Conservation (phyloP, 768 basidiomycete species). For the Megacollybia marginata region DNA sequence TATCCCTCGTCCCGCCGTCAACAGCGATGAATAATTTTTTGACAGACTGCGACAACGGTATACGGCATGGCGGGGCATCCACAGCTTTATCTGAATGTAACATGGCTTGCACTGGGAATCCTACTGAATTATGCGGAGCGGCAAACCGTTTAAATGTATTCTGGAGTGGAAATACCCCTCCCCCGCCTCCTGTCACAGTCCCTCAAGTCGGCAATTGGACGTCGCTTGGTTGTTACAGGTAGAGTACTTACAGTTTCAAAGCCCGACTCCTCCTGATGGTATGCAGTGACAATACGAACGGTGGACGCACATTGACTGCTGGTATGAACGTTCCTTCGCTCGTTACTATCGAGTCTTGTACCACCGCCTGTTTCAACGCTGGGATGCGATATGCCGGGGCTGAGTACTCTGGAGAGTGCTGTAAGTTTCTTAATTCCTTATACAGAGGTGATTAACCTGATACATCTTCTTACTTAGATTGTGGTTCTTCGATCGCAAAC, state of each 20-base stretch:
- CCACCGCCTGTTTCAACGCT: constrained; percentile 50
- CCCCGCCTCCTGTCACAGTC: constrained; percentile 45
- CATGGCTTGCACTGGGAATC: constrained; percentile 53
- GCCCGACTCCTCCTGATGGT: constrained; percentile 24
- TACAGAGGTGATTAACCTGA: background rate
- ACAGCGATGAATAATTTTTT: background rate
- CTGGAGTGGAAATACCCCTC: constrained; percentile 52
- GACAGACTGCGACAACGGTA: constrained; percentile 57
- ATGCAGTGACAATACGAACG: constrained; percentile 35
- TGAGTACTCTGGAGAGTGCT: constrained; percentile 46
- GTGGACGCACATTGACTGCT: constrained; percentile 33
- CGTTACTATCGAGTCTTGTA: constrained; percentile 51
- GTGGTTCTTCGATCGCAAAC: constrained; percentile 37
- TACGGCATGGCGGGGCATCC: constrained; percentile 37
- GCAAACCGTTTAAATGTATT: constrained; percentile 54
- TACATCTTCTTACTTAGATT: constrained; percentile 30
- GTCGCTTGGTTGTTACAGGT: constrained; percentile 74
- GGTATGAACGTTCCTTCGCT: constrained; percentile 28
- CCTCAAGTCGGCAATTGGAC: constrained; percentile 56
- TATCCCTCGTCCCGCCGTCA: background rate
- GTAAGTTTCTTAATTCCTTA: constrained; percentile 24
- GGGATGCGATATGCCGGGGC: constrained; percentile 33
- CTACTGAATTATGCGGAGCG: constrained; percentile 53
- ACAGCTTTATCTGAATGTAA: constrained; percentile 49
- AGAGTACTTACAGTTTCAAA: constrained; percentile 17